Evolutionary conservation across 768 basidiomycete species (phyloP).

Genomic region (Lactarius indigo): DNA sequence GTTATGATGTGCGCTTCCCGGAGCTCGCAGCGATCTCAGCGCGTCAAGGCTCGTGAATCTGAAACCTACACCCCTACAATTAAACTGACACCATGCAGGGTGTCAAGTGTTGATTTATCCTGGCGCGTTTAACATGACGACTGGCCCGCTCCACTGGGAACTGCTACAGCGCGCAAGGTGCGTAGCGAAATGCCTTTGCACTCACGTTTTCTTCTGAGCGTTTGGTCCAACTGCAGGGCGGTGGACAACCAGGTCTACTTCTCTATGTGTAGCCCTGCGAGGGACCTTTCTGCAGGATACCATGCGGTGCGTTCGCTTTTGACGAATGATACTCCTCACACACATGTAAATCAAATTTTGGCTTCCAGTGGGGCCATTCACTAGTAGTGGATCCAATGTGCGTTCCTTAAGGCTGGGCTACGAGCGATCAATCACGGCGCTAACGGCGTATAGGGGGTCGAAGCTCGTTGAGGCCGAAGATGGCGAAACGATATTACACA

Average conservation of each 20-base stretch:
- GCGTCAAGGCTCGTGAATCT: conserved; percentile 56
- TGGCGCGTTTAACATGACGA: conserved; percentile 92
- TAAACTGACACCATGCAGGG: conserved; percentile 41
- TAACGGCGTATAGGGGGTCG: conserved; percentile 52
- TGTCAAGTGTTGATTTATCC: conserved; percentile 90
- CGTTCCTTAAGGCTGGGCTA: conserved; percentile 30
- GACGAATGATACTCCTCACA: not conserved
- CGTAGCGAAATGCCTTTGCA: conserved; percentile 4
- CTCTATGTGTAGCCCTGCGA: conserved; percentile 93
- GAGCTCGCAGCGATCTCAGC: conserved; percentile 91
- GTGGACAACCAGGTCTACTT: conserved; percentile 97
- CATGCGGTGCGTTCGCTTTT: conserved; percentile 63
- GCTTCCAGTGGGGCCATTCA: conserved; percentile 77
- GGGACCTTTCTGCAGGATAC: conserved; percentile 76
- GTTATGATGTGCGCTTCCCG: conserved; percentile 94
- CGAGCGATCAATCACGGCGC: not conserved
- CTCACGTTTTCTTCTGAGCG: conserved; percentile 1
- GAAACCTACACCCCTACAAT: not conserved
- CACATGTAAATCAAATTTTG: not conserved
- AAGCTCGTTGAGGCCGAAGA: conserved; percentile 73
- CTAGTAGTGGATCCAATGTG: conserved; percentile 90
- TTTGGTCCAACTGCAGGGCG: conserved; percentile 53
- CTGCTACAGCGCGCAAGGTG: conserved; percentile 82
- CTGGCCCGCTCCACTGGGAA: conserved; percentile 96
- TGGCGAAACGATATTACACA: conserved; percentile 73